Evolutionary conservation across 257 asterid species (phyloP), one percentile per base, ranked within the genome.

Genomic region (Salvia splendens): DNA sequence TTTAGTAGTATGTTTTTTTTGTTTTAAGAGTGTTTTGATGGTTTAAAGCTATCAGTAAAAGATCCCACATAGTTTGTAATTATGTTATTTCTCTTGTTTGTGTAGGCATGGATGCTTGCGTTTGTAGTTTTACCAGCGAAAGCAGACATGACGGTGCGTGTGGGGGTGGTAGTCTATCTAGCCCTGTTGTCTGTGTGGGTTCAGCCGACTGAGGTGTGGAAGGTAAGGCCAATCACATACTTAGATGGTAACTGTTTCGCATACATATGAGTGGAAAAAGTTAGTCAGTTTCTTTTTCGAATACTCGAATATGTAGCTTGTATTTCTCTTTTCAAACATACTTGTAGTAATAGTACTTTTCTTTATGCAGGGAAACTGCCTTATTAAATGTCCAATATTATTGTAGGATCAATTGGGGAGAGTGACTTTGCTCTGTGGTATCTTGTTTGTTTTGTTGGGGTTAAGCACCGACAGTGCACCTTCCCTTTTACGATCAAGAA

Each of bases 331-430:
- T 56, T 40, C 32, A 35, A 12, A 52, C 59, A 47, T 48, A 41
- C 36, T 49, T 68, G 49, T 70, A 51, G 80, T 80, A 63, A 72
- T 63, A 51, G 61, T 58, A 69, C 68, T 41, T 61, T 72, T 72
- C 73, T 73, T 78, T 66, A 81, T 82, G 86, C 83, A 77, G 82
- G 86, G 74, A 77, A 70, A 53, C 28, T 75, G 62, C 79, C 83
- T 82, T 81, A 79, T 56, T 42, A 63, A 66, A 49, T 75, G 71
- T 82, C 70, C 68, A 63, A 83, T 81, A 65, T 80, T 84, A 72
- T 83, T 79, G 83, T 81, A 94, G 99, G 99, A 94, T 76, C 99
- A 94, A 81, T 65, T 94, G 73, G 96, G 97, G 65, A 92, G 97
- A 76, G 96, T 88, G 75, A 49, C 85, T 62, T 78, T 94, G 83